Percentiles rank a stretch among this genome's conserved stretches.
Evolutionary conservation across 1,284 basidiomycete genomes (phyloP).

Genomic region (Vanrija sp.): DNA sequence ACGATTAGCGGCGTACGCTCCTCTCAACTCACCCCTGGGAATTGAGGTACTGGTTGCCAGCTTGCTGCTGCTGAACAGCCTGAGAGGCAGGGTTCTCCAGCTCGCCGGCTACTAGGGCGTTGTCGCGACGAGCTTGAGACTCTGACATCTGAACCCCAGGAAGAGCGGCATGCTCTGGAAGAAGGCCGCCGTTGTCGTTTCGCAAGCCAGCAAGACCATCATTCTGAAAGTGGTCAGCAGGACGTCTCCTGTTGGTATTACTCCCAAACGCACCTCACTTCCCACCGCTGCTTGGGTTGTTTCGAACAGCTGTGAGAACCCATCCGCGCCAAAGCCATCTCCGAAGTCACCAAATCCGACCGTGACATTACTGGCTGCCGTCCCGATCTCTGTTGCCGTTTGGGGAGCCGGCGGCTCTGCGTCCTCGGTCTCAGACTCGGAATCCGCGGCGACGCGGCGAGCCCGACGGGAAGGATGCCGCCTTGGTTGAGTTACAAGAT

Average conservation of each 20-base stretch:
- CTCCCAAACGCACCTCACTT: not conserved
- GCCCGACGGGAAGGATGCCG: not conserved
- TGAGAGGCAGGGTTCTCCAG: constrained; percentile 22
- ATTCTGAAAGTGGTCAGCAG: not conserved
- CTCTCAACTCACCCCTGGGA: constrained; percentile 31
- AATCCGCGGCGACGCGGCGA: not conserved
- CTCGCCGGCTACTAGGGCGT: constrained; percentile 37
- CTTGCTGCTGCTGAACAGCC: constrained; percentile 6
- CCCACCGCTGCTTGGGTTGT: constrained; percentile 24
- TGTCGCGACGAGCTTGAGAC: constrained; percentile 38
- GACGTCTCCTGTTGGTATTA: not conserved
- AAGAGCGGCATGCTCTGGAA: constrained; percentile 27
- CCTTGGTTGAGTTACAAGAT: not conserved
- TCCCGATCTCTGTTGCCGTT: not conserved
- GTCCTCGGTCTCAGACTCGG: not conserved
- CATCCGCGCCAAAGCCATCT: constrained; percentile 21
- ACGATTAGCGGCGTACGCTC: not conserved
- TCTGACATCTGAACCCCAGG: constrained; percentile 35
- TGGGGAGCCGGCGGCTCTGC: not conserved
- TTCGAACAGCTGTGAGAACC: constrained; percentile 44
- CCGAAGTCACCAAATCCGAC: constrained; percentile 21
- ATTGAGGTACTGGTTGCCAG: constrained; percentile 36
- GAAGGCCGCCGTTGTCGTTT: constrained; percentile 12
- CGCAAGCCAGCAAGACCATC: constrained; percentile 36
- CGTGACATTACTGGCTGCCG: not conserved